Conservation (phyloP, 805 yeast species). For the Candida orba region DNA sequence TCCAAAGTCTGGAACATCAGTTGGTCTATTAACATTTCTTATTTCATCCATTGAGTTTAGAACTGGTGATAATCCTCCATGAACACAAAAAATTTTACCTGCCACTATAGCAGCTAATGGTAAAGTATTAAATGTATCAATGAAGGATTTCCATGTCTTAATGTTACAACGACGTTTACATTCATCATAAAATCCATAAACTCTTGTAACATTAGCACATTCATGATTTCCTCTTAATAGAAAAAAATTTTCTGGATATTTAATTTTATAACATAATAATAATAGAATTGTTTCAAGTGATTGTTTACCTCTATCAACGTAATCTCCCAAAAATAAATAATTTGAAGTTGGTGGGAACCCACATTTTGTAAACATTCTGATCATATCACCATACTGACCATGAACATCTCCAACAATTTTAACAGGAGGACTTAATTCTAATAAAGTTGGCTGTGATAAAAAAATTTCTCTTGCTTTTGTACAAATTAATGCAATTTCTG, state of each 20-base stretch:
- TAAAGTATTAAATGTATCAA: constrained; percentile 96
- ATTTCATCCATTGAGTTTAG: constrained; percentile 97
- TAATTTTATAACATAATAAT: constrained; percentile 90
- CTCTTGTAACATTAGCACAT: constrained; percentile 95
- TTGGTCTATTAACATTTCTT: constrained; percentile 97
- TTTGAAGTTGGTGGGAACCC: constrained; percentile 99
- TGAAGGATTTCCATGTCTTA: constrained; percentile 96
- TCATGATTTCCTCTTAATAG: constrained; percentile 97
- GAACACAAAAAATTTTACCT: constrained; percentile 97
- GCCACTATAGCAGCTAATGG: constrained; percentile 98
- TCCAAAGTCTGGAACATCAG: constrained; percentile 98
- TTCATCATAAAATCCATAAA: constrained; percentile 97
- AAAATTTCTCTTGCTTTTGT: constrained; percentile 84
- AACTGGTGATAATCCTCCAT: constrained; percentile 97
- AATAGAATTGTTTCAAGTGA: constrained; percentile 92
- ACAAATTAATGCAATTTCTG: constrained; percentile 86
- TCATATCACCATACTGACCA: constrained; percentile 94
- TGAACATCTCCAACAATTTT: constrained; percentile 96
- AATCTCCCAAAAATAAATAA: constrained; percentile 92
- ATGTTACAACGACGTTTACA: constrained; percentile 97
- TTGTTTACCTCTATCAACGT: constrained; percentile 98
- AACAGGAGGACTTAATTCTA: constrained; percentile 84
- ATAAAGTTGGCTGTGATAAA: constrained; percentile 79
- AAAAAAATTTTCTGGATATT: constrained; percentile 96
- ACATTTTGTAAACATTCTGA: constrained; percentile 94